Evolutionary conservation across 2,329 filamentous ascomycete species (phyloP), one percentile per base, ranked within the genome.

Genomic region (Arthrinium phaeospermum): DNA sequence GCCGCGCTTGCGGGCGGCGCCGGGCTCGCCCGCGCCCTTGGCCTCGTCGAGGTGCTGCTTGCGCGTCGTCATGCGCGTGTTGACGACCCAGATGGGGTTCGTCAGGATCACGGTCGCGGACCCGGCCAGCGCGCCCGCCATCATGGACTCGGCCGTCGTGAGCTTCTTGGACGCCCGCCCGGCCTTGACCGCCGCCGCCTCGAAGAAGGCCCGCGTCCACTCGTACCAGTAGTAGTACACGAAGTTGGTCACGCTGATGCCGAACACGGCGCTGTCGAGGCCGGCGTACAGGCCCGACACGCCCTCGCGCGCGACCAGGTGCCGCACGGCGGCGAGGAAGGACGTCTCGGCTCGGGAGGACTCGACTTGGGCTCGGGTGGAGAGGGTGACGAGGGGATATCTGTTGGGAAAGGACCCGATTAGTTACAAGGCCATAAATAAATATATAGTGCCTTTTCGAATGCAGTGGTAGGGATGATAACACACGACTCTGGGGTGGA

Each of bases 151-250:
- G 77, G 96, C 83, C 0, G 96, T 97, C 24, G 94, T 96, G 81
- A 99, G 92, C 82, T 95, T 95, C 84, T 91, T 92, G 74, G 89
- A 91, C 72, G 91, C 89, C 75, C 94, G 91, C 46, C 93, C 93
- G 71, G 93, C 87, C 78, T 90, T 91, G 72, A 88, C 82, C 67
- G 95, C 94, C 13, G 94, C 93, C 75, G 88, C 87, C 82, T 94
- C 94, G 85, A 98, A 98, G 81, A 93, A 93, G 69, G 92, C 89
- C 73, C 95, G 92, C 75, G 95, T 96, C 94, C 94, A 99, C 86
- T 99, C 96, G 84, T 98, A 99, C 96, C 94, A 99, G 88, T 98
- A 99, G 86, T 99, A 99, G 88, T 99, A 99, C 68, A 99, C 96
- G 82, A 99, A 99, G 87, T 99, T 99, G 78, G 96, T 99, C 77